A percentile compares a stretch with the other conserved stretches of the same genome.
Conservation (phyloP, 2,329 filamentous ascomycete genomes). For the Beauveria sp. region DNA sequence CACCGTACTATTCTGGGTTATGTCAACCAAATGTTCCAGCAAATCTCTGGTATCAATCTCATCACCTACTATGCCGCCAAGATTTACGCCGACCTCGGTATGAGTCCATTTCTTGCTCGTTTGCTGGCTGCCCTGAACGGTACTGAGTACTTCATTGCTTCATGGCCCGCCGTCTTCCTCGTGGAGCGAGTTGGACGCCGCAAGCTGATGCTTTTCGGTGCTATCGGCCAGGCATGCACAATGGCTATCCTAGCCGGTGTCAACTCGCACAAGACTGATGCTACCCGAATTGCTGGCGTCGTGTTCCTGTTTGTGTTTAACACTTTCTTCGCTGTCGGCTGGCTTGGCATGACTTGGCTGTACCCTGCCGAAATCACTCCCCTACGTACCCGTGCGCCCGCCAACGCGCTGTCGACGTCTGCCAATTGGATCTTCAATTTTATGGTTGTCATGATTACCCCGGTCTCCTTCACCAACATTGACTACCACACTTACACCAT, state of each 20-base stretch:
- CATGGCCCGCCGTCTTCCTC: slow-evolving; percentile 52
- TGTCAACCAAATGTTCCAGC: slow-evolving; percentile 57
- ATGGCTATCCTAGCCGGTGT: slow-evolving; percentile 58
- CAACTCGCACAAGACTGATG: slow-evolving; percentile 42
- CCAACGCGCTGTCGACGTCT: slow-evolving; percentile 46
- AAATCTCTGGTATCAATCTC: slow-evolving; percentile 56
- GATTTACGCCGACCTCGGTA: slow-evolving; percentile 49
- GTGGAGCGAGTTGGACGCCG: slow-evolving; percentile 61
- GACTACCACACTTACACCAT: slow-evolving; percentile 55
- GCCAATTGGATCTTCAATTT: slow-evolving; percentile 60
- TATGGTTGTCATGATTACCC: slow-evolving; percentile 56
- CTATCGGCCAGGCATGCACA: slow-evolving; percentile 49
- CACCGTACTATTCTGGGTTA: slow-evolving; percentile 54
- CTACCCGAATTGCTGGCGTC: slow-evolving; percentile 51
- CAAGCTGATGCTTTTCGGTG: slow-evolving; percentile 65
- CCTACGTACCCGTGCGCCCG: slow-evolving; percentile 56
- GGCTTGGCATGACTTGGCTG: slow-evolving; percentile 53
- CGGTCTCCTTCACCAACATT: slow-evolving; percentile 50
- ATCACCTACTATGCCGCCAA: slow-evolving; percentile 56
- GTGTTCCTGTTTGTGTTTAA: slow-evolving; percentile 60
- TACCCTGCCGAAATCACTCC: slow-evolving; percentile 62
- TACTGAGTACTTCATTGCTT: slow-evolving; percentile 52
- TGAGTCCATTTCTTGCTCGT: slow-evolving; percentile 46
- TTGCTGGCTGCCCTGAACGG: slow-evolving; percentile 41
- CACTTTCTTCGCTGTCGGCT: slow-evolving; percentile 51